phyloP scores from a whole-genome alignment of 179 eudicot genomes.

The Patellifolia procumbens region DNA sequence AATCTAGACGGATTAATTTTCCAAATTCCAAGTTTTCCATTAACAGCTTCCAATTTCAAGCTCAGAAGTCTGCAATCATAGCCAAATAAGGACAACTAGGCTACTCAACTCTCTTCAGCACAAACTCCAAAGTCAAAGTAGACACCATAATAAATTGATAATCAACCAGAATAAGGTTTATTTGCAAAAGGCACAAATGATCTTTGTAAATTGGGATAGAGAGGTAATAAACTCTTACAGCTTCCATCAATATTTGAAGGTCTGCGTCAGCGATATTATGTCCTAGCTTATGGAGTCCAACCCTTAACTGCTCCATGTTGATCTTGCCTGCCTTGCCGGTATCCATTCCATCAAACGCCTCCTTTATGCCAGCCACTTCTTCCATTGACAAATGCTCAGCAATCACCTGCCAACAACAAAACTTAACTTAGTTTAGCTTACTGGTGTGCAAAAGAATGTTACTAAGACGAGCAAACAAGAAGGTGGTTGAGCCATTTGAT shows the following conservation, averaged over 20 bases:
- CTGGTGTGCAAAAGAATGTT: not conserved
- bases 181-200: not conserved
- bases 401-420: conserved; percentile 50
- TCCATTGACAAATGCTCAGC: conserved; percentile 80
- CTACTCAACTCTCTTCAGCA: not conserved
- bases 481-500: not conserved
- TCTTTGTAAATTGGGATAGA: not conserved
- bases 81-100: not conserved
- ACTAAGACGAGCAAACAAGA: not conserved
- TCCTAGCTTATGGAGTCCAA: conserved; percentile 67
- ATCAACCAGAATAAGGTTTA: not conserved
- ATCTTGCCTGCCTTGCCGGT: conserved; percentile 59
- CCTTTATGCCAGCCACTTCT: conserved; percentile 83
- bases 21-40: no score
- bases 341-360: conserved; percentile 78
- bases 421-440: not conserved
- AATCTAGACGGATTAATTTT: no score
- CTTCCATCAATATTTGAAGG: conserved; percentile 70
- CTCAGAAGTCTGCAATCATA: no score
- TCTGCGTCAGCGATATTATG: conserved; percentile 72
- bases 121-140: not conserved
- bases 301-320: conserved; percentile 60
- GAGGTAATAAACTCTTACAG: conserved; percentile 41
- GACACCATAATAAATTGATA: not conserved
- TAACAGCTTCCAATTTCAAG: no score